Conservation (phyloP, 306 rosid genomes). For the Prunus mongolica region DNA sequence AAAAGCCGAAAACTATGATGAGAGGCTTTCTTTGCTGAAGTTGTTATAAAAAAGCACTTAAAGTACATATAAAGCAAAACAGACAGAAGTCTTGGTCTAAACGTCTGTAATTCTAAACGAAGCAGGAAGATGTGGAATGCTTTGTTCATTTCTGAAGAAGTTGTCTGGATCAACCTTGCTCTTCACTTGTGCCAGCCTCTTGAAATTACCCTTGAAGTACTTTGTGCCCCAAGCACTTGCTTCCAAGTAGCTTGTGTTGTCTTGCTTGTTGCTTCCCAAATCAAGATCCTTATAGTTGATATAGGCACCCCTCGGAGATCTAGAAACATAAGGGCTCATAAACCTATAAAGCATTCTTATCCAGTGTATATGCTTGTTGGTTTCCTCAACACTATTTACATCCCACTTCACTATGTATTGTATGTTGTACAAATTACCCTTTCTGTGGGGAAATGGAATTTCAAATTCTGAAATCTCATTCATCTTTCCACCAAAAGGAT, state of each 20-base stretch:
- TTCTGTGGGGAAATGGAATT: conserved; percentile 58
- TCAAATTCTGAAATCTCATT: conserved; percentile 37
- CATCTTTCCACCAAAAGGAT: conserved; percentile 58
- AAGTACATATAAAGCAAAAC: neutral
- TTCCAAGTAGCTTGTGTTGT: conserved; percentile 24
- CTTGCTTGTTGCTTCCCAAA: conserved; percentile 33
- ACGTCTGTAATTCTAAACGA: neutral
- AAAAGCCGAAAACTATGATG: neutral
- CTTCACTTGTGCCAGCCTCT: conserved; percentile 35
- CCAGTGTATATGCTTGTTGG: conserved; percentile 38
- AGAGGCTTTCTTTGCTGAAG: neutral
- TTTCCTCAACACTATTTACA: conserved; percentile 14
- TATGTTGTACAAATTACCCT: conserved; percentile 42
- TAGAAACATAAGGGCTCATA: conserved; percentile 50
- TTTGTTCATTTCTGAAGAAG: conserved; percentile 46
- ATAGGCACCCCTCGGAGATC: conserved; percentile 49
- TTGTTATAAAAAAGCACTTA: neutral
- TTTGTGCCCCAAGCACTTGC: conserved; percentile 42
- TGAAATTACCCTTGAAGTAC: conserved; percentile 45
- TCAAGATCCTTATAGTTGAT: conserved; percentile 60
- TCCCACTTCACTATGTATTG: conserved; percentile 53
- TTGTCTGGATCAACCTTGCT: conserved; percentile 36
- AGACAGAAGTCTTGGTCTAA: neutral
- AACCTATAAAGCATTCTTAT: conserved; percentile 31
- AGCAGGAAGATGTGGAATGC: conserved; percentile 52